A percentile compares a stretch with the other conserved stretches of the same genome.
phyloP scores from a whole-genome alignment of 192 early-diverging fungal genomes.

The Coemansia javaensis region DNA sequence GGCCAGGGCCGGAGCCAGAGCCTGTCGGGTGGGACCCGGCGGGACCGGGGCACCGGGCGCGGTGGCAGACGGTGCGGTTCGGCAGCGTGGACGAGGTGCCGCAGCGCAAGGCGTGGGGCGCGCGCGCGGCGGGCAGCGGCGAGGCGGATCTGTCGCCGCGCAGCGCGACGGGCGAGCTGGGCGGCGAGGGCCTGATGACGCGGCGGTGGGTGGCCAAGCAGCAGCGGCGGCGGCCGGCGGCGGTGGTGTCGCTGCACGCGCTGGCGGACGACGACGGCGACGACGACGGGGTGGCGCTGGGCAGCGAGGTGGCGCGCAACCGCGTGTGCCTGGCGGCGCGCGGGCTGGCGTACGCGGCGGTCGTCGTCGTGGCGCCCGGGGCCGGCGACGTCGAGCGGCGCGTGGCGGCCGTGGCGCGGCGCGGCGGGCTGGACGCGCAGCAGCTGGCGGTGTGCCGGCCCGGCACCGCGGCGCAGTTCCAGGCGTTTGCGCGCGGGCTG shows the following conservation, averaged over 20 bases:
- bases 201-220: conserved; percentile 24
- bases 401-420: conserved; percentile 8
- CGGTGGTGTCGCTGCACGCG: conserved; percentile 31
- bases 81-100: conserved; percentile 36
- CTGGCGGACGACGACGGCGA: conserved; percentile 1
- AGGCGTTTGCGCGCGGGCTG: conserved; percentile 14
- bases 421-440: conserved; percentile 13
- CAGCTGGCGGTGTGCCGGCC: conserved; percentile 39
- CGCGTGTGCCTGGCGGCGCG: conserved; percentile 34
- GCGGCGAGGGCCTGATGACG: conserved; percentile 19
- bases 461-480: conserved; percentile 24
- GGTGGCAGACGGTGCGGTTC: conserved; percentile 33
- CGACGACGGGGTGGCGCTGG: conserved; percentile 8
- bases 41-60: conserved; percentile 4
- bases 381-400: conserved; percentile 6
- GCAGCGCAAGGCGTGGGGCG: conserved; percentile 11
- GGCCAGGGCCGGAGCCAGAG: too few relatives aligned
- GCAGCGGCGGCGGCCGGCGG: conserved; percentile 30
- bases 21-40: conserved; percentile 21
- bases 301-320: conserved; percentile 39
- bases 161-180: conserved; percentile 6
- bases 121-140: not conserved
- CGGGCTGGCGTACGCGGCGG: conserved; percentile 26
- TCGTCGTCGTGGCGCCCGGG: conserved; percentile 23
- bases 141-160: conserved; percentile 12